Percentiles rank a stretch among this genome's conserved stretches.
Evolutionary conservation across 2,329 filamentous ascomycete genomes (phyloP).

Genomic region (Monilinia polystroma): DNA sequence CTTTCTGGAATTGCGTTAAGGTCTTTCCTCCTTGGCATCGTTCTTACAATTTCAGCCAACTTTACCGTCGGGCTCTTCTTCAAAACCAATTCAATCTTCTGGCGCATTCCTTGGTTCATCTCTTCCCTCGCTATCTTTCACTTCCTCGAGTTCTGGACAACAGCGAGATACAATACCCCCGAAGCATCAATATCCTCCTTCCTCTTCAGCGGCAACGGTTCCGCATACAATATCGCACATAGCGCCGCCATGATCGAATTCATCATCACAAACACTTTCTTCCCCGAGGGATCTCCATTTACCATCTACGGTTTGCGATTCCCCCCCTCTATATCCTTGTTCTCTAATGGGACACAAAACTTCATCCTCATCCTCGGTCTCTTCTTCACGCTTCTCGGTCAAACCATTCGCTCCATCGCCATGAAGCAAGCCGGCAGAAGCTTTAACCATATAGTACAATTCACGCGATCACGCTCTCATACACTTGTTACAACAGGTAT

Average conservation of each 20-base stretch:
- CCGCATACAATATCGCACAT: conserved; percentile 81
- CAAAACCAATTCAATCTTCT: conserved; percentile 42
- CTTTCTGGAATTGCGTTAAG: conserved; percentile 43
- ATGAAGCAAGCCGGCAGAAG: conserved; percentile 88
- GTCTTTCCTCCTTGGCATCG: conserved; percentile 40
- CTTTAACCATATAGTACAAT: conserved; percentile 88
- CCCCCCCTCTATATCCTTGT: conserved; percentile 15
- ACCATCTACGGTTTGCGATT: background rate
- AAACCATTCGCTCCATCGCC: conserved; percentile 72
- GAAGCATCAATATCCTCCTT: conserved; percentile 73
- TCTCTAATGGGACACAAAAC: conserved; percentile 38
- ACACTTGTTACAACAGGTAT: conserved; percentile 79
- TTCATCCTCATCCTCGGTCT: conserved; percentile 56
- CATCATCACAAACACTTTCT: conserved; percentile 56
- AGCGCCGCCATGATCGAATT: conserved; percentile 72
- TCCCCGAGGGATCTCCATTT: conserved; percentile 44
- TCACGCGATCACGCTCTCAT: conserved; percentile 66
- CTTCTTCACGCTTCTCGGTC: conserved; percentile 64
- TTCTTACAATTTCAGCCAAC: conserved; percentile 32
- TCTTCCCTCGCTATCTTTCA: conserved; percentile 76
- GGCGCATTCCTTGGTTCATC: conserved; percentile 67
- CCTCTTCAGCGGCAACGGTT: conserved; percentile 81
- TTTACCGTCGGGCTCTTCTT: conserved; percentile 33
- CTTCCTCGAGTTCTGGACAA: conserved; percentile 94
- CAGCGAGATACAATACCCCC: conserved; percentile 77